Percentiles rank a stretch among this genome's conserved stretches.
Evolutionary conservation across 1,284 basidiomycete genomes (phyloP).

Genomic region (Microbotryum lychnidis-dioicae): DNA sequence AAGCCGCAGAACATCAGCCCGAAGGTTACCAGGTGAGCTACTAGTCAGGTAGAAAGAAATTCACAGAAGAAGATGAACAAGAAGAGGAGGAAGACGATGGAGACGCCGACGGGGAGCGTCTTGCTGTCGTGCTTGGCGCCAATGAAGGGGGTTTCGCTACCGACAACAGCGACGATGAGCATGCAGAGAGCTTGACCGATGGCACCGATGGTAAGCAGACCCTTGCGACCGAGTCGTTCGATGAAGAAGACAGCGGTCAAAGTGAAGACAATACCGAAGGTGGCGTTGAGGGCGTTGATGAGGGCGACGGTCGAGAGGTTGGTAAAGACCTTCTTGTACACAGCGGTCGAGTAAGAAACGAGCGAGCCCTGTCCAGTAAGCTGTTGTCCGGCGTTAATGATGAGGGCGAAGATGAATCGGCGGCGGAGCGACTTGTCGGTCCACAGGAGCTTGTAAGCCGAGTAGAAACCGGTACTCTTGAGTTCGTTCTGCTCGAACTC

Average conservation of each 20-base stretch:
- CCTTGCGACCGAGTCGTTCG: slow-evolving; percentile 21
- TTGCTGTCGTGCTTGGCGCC: slow-evolving; percentile 9
- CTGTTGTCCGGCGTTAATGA: slow-evolving; percentile 30
- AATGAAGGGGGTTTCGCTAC: slow-evolving; percentile 7
- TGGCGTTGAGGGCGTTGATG: slow-evolving; percentile 28
- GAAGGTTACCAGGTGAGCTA: too few species aligned
- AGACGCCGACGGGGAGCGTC: slow-evolving; percentile 24
- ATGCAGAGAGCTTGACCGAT: slow-evolving; percentile 21
- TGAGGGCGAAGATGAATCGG: slow-evolving; percentile 24
- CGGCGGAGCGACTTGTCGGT: slow-evolving; percentile 26
- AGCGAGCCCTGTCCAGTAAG: slow-evolving; percentile 23
- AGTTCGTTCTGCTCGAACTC: slow-evolving; percentile 19
- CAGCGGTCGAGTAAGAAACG: slow-evolving; percentile 24
- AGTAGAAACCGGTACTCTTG: slow-evolving; percentile 9
- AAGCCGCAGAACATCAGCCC: too few species aligned
- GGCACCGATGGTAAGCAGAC: slow-evolving; percentile 18
- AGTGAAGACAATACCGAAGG: slow-evolving; percentile 26
- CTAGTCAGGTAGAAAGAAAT: too few species aligned
- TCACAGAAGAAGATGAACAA: slow-evolving; percentile 21
- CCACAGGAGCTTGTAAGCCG: slow-evolving; percentile 9
- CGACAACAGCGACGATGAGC: slow-evolving; percentile 22
- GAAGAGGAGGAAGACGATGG: slow-evolving; percentile 22
- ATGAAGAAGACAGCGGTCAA: slow-evolving; percentile 22
- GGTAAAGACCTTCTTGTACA: slow-evolving; percentile 27
- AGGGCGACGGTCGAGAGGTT: slow-evolving; percentile 25